Evolutionary conservation across 768 basidiomycete genomes (phyloP).

Genomic region (Macrolepiota fuliginosa): DNA sequence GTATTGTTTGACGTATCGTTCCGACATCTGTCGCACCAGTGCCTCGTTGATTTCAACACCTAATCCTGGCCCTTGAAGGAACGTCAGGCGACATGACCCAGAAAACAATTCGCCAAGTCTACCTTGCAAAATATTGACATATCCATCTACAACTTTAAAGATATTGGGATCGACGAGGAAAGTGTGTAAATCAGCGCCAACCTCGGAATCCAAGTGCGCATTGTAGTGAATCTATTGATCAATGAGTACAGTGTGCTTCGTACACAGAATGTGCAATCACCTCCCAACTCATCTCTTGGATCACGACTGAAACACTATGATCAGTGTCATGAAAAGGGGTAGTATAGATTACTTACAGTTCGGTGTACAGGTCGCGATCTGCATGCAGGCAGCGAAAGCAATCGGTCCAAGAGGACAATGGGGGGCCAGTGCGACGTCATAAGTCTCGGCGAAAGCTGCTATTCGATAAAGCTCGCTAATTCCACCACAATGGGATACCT

Average conservation of each 20-base stretch:
- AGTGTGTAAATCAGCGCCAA: slow-evolving; percentile 53
- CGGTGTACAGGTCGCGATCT: slow-evolving; percentile 54
- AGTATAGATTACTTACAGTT: slow-evolving; percentile 43
- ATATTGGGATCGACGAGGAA: slow-evolving; percentile 52
- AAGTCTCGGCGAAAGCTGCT: slow-evolving; percentile 58
- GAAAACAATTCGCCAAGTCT: not conserved
- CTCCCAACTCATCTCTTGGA: slow-evolving; percentile 69
- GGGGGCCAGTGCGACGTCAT: slow-evolving; percentile 70
- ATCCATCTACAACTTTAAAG: slow-evolving; percentile 51
- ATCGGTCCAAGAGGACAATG: slow-evolving; percentile 74
- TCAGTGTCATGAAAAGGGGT: not conserved
- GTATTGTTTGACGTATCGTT: slow-evolving; percentile 31
- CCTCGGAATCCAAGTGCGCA: slow-evolving; percentile 24
- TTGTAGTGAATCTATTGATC: slow-evolving; percentile 65
- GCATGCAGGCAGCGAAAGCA: slow-evolving; percentile 68
- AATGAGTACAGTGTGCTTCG: not conserved
- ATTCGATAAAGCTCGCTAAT: slow-evolving; percentile 59
- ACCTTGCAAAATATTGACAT: slow-evolving; percentile 41
- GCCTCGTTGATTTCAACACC: slow-evolving; percentile 62
- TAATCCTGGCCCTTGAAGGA: slow-evolving; percentile 46
- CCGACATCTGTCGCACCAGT: slow-evolving; percentile 40
- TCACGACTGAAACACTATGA: slow-evolving; percentile 37
- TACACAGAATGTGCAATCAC: slow-evolving; percentile 22
- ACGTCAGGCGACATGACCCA: not conserved
- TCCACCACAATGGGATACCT: slow-evolving; percentile 61